phyloP scores from a whole-genome alignment of 345 rosid genomes.

The Hibiscus tridactylites region DNA sequence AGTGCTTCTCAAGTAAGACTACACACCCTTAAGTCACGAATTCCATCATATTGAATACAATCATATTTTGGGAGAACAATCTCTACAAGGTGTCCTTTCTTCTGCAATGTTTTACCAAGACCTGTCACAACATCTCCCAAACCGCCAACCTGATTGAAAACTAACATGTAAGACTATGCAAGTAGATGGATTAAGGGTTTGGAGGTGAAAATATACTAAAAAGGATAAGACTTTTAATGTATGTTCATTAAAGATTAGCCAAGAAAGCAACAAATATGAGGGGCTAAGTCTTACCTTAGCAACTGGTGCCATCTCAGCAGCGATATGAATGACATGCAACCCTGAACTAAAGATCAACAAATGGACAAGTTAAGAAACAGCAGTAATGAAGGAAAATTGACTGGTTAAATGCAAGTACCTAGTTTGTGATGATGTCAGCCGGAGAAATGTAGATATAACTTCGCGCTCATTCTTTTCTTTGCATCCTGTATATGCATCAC shows the following conservation, averaged over 20 bases:
- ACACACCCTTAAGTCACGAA: conserved; percentile 64
- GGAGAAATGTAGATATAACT: conserved; percentile 51
- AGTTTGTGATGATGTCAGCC: conserved; percentile 42
- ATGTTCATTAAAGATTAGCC: background rate
- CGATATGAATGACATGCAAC: conserved; percentile 78
- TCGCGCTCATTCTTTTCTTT: conserved; percentile 65
- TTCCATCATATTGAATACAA: conserved; percentile 77
- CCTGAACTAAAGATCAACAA: conserved; percentile 63
- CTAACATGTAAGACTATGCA: background rate
- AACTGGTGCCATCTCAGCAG: conserved; percentile 98
- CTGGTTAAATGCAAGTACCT: conserved; percentile 39
- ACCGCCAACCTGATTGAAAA: conserved; percentile 73
- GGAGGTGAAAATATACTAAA: background rate
- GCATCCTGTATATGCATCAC: conserved; percentile 52
- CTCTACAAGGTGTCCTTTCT: conserved; percentile 90
- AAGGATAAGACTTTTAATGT: background rate
- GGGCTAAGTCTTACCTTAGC: conserved; percentile 67
- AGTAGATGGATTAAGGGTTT: background rate
- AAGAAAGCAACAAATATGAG: conserved; percentile 9
- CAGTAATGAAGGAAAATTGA: conserved; percentile 2
- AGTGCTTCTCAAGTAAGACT: background rate
- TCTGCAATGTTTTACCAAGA: conserved; percentile 86
- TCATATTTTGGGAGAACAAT: conserved; percentile 91
- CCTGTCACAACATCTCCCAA: conserved; percentile 95
- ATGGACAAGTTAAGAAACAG: conserved; percentile 23